Evolutionary conservation across 805 yeast genomes (phyloP).

Genomic region (Zygosaccharomyces gambellarensis): DNA sequence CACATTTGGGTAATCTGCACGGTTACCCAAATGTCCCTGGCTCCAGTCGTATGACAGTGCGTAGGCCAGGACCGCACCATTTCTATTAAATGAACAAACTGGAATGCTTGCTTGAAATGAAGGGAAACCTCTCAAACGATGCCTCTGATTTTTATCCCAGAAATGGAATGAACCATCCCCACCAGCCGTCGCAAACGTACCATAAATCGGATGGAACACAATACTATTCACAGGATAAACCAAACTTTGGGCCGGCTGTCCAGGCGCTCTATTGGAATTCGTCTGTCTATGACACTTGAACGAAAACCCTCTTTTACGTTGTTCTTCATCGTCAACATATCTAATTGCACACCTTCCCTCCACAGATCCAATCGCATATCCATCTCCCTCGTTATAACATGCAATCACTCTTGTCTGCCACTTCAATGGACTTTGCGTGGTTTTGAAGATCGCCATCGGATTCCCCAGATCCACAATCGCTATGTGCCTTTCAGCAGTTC

Average conservation of each 20-base stretch:
- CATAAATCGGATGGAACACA: slow-evolving; percentile 81
- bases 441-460: slow-evolving; percentile 79
- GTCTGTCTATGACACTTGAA: slow-evolving; percentile 89
- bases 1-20: slow-evolving; percentile 66
- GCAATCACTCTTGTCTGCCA: slow-evolving; percentile 80
- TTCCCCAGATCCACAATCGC: slow-evolving; percentile 70
- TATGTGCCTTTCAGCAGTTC: slow-evolving; percentile 85
- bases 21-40: slow-evolving; percentile 76
- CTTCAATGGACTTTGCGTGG: slow-evolving; percentile 70
- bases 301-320: slow-evolving; percentile 68
- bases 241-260: slow-evolving; percentile 50
- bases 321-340: slow-evolving; percentile 80
- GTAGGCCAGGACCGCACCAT: slow-evolving; percentile 82
- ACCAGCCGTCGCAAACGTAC: slow-evolving; percentile 92
- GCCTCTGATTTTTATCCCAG: slow-evolving; percentile 94
- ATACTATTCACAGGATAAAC: slow-evolving; percentile 79
- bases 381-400: slow-evolving; percentile 89
- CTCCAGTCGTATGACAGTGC: slow-evolving; percentile 95
- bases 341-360: slow-evolving; percentile 96
- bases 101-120: slow-evolving; percentile 63
- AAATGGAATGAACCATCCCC: slow-evolving; percentile 89
- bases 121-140: slow-evolving; percentile 78
- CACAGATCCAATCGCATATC: slow-evolving; percentile 86
- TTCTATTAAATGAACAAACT: slow-evolving; percentile 73
- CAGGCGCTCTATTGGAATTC: slow-evolving; percentile 42